Evolutionary conservation across 2,329 filamentous ascomycete genomes (phyloP), one percentile per base, ranked within the genome.

Genomic region (Calycina marina): DNA sequence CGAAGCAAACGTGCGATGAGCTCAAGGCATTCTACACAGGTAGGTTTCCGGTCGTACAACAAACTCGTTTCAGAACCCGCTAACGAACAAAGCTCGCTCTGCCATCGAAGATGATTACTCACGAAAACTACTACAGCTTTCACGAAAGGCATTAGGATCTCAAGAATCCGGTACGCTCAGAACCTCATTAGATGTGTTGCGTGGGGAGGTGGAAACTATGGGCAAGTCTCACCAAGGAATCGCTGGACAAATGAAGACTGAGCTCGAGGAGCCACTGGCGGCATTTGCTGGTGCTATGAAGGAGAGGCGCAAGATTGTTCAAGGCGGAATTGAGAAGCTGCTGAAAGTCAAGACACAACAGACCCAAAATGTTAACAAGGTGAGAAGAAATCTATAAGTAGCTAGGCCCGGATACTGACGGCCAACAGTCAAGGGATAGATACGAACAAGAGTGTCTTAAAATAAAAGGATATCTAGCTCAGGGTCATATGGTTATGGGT

Each of bases 401-500:
- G 45, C 24, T 45, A 24, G 18, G 12, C 16, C 14, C 25, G n/a
- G n/a, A n/a, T 40, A 36, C 40, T 44, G 16, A 48, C 40, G 29
- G 20, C 12, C 8, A 14, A 5, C 40, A 84, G 79, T 81, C 86
- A 11, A 72, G 90, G 43, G 90, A 98, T 58, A 78, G 79, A 30
- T 98, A 92, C 54, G 90, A 98, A 58, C 88, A 98, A 56, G 92
- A 98, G 47, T 96, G 88, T 53, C 66, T 98, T 27, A 90, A 93
- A 55, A 96, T 98, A 56, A 98, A 98, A 58, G 90, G 90, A 24
- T 98, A 98, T 52, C 72, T 98, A 4, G 90, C 92, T 4, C 90
- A 98, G 57, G 90, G 90, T 6, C 92, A 98, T 55, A 98, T 98
- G 90, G 90, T 98, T 36, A 98, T 98, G 90, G 90, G 90, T 10